Percentiles rank a stretch among this genome's conserved stretches.
Conservation (phyloP, 345 rosid genomes). For the Combretum micranthum region DNA sequence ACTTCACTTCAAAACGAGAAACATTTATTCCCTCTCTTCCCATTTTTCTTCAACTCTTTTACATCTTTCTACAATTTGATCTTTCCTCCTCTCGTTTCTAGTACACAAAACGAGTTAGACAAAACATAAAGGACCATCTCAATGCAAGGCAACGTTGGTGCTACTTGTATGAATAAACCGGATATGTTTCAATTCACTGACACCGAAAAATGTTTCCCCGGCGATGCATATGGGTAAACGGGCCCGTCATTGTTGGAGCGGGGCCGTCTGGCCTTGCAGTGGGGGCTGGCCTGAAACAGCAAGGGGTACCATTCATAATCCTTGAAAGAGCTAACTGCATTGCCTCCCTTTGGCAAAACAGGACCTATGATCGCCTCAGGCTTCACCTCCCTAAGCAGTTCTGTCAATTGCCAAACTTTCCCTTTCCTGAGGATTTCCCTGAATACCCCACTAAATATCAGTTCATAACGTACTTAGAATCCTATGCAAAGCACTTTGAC, state of each 20-base stretch:
- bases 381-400: slow-evolving; percentile 88
- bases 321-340: slow-evolving; percentile 73
- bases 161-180: slow-evolving; percentile 28
- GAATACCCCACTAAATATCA: slow-evolving; percentile 72
- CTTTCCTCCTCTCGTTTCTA: no score
- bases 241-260: slow-evolving; percentile 83
- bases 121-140: background rate
- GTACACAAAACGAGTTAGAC: slow-evolving; percentile 2
- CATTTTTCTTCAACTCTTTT: no score
- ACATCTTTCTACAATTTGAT: no score
- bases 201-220: slow-evolving; percentile 23
- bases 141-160: slow-evolving; percentile 15
- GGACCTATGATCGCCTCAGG: slow-evolving; percentile 77
- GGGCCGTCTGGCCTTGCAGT: slow-evolving; percentile 84
- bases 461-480: slow-evolving; percentile 64
- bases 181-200: slow-evolving; percentile 32
- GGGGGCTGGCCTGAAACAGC: slow-evolving; percentile 52
- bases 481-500: slow-evolving; percentile 52
- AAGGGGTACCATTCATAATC: slow-evolving; percentile 72
- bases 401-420: slow-evolving; percentile 57
- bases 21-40: no score
- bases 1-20: no score
- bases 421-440: slow-evolving; percentile 62
- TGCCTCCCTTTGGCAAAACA: slow-evolving; percentile 82
- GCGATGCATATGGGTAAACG: slow-evolving; percentile 77